Evolutionary conservation across 441 rosid species (phyloP), one percentile per base, ranked within the genome.

Genomic region (Syzygium malaccense): DNA sequence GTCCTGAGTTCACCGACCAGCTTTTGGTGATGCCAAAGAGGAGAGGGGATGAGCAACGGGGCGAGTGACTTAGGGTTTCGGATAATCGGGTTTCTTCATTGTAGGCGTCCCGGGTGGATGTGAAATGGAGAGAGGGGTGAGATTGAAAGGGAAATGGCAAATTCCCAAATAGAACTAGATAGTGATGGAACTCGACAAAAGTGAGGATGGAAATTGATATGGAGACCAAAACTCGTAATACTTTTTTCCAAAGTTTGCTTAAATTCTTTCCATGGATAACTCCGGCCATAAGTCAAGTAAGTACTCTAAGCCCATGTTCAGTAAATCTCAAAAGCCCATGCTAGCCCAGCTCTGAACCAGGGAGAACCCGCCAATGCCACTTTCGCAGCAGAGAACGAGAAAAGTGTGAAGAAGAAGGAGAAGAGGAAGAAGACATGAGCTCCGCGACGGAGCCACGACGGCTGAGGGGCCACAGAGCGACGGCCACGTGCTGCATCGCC

Each of bases 401-500:
- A 9, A 37, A 23, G 23, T 62, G 26, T 86, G 45, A 0, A 55
- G 45, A 10, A 41, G 8, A 33, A 14, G 56, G 28, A 83, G 55
- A n/a, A n/a, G n/a, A n/a, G n/a, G n/a, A n/a, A n/a, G n/a, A 13
- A 79, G 86, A 51, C 2, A 32, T 79, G 60, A 56, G 30, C 53
- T 75, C 83, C 20, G 78, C 78, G 55, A 49, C 93, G 86, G 98
- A 93, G 90, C 94, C 98, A 15, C 92, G 99, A 89, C 93, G 96
- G 86, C 91, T 97, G 91, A 94, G 92, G 93, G 98, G 99, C 60
- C 99, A 97, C 89, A 91, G 90, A 88, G 94, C 95, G 88, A 91
- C 96, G 25, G 96, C 96, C 88, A 97, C 98, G 0, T 95, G 95
- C 92, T 96, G 99, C 91, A 88, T 94, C 89, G 92, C 99, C 91